These are phyloP conservation scores for Aristolochia californica DNA, from an alignment of 164 flowering plant species.

Conservation along the genomic window DNA sequence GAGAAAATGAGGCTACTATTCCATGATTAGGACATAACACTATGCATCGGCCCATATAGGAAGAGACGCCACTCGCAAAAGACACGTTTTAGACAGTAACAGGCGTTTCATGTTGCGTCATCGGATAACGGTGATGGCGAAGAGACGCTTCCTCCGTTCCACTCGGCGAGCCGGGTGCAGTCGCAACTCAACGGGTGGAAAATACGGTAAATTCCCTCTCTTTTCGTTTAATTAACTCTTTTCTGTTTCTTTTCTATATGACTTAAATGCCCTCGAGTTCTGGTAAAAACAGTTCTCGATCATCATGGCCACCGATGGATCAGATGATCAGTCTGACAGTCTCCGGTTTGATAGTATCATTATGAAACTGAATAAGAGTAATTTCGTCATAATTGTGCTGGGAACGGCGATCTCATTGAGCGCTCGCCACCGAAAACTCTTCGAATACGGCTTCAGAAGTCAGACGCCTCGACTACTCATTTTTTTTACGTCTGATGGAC, in stretches of 20 bases:
- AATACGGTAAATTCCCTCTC: not conserved
- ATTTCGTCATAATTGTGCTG: too few relatives aligned
- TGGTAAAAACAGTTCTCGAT: not conserved
- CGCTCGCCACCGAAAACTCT: not conserved
- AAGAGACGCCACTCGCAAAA: too few relatives aligned
- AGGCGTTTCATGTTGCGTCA: not conserved
- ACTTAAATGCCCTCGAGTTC: not conserved
- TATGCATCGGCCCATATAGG: too few relatives aligned
- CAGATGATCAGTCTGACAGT: not conserved
- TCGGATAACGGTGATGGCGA: conserved; percentile 5
- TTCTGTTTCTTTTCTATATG: not conserved
- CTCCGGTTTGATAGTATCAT: too few relatives aligned
- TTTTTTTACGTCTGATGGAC: too few relatives aligned
- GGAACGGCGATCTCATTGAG: not conserved
- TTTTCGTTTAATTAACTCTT: not conserved
- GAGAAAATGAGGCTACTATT: too few relatives aligned
- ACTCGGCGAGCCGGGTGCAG: too few relatives aligned
- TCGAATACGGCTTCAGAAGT: not conserved
- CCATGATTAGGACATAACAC: too few relatives aligned
- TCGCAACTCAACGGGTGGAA: too few relatives aligned
- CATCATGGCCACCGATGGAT: not conserved
- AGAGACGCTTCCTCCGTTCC: conserved; percentile 1
- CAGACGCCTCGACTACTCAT: not conserved
- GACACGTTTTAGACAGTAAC: too few relatives aligned
- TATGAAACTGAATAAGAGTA: too few relatives aligned